phyloP scores from a whole-genome alignment of 169 alveolate species.

The Fabrea salina region DNA sequence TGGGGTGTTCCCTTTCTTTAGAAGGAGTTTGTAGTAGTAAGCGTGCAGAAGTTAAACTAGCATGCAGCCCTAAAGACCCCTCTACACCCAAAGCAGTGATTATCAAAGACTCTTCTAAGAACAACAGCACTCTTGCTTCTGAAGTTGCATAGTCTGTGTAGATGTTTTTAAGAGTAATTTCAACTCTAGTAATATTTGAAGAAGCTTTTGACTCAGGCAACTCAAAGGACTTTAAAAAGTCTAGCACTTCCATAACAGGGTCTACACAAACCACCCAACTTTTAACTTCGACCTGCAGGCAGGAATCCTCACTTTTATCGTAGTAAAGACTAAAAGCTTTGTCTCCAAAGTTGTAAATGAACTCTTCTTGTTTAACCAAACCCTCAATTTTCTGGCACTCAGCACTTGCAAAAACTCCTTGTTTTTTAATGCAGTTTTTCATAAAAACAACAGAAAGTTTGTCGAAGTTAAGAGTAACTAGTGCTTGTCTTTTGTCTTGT shows the following conservation, averaged over 20 bases:
- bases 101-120: not conserved
- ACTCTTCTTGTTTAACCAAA: not conserved
- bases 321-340: not conserved
- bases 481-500: not conserved
- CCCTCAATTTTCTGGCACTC: not conserved
- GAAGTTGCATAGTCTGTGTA: not conserved
- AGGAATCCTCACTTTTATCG: not conserved
- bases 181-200: not conserved
- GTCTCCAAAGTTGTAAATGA: not conserved
- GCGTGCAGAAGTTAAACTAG: not conserved
- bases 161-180: not conserved
- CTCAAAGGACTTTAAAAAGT: not conserved
- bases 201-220: not conserved
- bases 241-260: not conserved
- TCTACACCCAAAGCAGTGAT: not conserved
- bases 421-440: not conserved
- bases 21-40: not conserved
- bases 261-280: not conserved
- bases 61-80: not conserved
- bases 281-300: not conserved
- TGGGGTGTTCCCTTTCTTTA: not conserved
- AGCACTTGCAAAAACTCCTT: not conserved
- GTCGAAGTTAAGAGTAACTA: not conserved
- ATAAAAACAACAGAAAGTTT: not conserved
- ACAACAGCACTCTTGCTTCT: not conserved